phyloP scores from a whole-genome alignment of 768 basidiomycete genomes.

The Termitomyces sp. region DNA sequence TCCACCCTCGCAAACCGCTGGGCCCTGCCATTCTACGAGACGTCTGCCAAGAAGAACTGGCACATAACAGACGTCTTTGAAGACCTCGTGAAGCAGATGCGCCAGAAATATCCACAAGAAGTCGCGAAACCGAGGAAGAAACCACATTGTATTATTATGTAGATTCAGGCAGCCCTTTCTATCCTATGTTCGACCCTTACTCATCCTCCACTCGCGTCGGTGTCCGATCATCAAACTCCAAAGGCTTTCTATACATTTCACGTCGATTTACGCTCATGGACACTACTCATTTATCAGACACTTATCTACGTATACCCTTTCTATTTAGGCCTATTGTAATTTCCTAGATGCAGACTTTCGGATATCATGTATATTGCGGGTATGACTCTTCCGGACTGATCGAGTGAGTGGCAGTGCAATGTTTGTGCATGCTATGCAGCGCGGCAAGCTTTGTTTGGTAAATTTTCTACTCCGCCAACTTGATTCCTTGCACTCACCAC shows the following conservation, averaged over 20 bases:
- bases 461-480: slow-evolving; percentile 17
- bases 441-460: slow-evolving; percentile 13
- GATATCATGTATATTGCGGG: slow-evolving; percentile 4
- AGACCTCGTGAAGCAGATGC: slow-evolving; percentile 73
- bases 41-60: slow-evolving; percentile 84
- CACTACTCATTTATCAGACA: slow-evolving; percentile 14
- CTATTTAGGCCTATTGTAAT: slow-evolving; percentile 13
- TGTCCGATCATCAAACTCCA: background rate
- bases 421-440: slow-evolving; percentile 20
- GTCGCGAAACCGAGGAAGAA: slow-evolving; percentile 10
- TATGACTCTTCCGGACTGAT: background rate
- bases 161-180: slow-evolving; percentile 6
- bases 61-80: slow-evolving; percentile 76
- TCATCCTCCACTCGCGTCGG: background rate
- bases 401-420: slow-evolving; percentile 17
- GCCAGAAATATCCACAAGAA: slow-evolving; percentile 50
- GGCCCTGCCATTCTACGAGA: slow-evolving; percentile 79
- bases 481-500: slow-evolving; percentile 15
- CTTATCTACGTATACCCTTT: slow-evolving; percentile 16
- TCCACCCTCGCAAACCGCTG: slow-evolving; percentile 60
- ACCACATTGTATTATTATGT: slow-evolving; percentile 37
- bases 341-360: slow-evolving; percentile 4
- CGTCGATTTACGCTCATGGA: slow-evolving; percentile 12
- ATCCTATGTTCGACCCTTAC: slow-evolving; percentile 6
- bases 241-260: background rate